Conservation (phyloP, 345 rosid genomes). For the Ricinus communis region DNA sequence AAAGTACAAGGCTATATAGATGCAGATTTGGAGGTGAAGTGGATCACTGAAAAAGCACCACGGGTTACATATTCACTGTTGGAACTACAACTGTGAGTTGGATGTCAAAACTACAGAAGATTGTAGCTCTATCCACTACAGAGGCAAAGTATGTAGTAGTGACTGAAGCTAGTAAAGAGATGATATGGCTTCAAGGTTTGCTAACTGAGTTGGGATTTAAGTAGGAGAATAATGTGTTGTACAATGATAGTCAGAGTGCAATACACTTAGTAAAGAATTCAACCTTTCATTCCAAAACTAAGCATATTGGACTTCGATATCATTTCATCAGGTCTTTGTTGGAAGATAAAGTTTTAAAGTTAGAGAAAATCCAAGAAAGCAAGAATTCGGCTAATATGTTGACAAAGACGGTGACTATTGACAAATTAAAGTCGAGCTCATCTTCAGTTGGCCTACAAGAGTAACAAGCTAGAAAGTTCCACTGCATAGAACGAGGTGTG, state of each 20-base stretch:
- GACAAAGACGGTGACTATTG: background rate
- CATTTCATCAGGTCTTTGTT: background rate
- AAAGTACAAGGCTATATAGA: too few relatives aligned
- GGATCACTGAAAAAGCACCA: too few relatives aligned
- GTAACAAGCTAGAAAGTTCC: background rate
- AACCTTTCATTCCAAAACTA: background rate
- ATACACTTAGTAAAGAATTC: background rate
- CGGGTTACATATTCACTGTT: too few relatives aligned
- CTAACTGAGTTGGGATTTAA: too few relatives aligned
- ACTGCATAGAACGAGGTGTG: background rate
- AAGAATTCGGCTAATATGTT: background rate
- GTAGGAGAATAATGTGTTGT: background rate
- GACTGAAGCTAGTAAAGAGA: background rate
- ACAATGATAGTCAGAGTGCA: background rate
- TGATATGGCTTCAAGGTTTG: too few relatives aligned
- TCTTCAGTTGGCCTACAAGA: constrained; percentile 29
- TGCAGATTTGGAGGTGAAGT: too few relatives aligned
- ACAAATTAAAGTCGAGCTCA: background rate
- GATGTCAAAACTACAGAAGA: too few relatives aligned
- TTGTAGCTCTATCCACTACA: too few relatives aligned
- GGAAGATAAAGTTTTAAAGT: background rate
- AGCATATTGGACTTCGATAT: background rate
- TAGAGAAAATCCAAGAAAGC: background rate
- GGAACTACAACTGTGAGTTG: too few relatives aligned
- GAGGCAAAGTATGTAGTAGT: too few relatives aligned